These are phyloP conservation scores for Ascosphaera apis DNA, from an alignment of 2,329 filamentous ascomycete species.

Conservation along the genomic window DNA sequence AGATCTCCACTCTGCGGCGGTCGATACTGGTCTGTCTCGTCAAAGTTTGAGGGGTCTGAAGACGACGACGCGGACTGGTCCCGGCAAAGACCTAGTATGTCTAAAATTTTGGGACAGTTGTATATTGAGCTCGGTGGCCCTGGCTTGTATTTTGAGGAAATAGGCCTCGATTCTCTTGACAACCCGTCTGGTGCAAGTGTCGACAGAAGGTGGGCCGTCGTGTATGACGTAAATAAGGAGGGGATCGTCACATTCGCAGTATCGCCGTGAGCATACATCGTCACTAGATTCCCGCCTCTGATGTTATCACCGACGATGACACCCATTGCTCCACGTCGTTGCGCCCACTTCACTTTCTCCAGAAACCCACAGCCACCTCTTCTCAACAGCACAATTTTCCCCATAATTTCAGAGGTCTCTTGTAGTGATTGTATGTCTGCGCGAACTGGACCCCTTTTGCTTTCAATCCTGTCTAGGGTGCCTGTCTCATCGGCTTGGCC, in stretches of 20 bases:
- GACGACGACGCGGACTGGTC: too few species aligned
- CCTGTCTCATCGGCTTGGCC: too few species aligned
- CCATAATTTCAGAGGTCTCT: conserved; percentile 75
- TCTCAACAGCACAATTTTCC: conserved; percentile 78
- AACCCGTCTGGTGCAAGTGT: conserved; percentile 39
- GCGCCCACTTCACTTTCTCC: conserved; percentile 94
- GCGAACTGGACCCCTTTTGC: conserved; percentile 27
- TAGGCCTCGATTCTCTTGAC: too few species aligned
- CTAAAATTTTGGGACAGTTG: too few species aligned
- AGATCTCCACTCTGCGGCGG: too few species aligned
- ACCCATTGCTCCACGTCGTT: conserved; percentile 67
- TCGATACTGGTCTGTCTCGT: too few species aligned
- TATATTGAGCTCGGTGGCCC: too few species aligned
- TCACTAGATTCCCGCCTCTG: conserved; percentile 68
- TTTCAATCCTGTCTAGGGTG: too few species aligned
- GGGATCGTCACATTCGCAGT: conserved; percentile 90
- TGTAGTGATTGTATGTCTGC: conserved; percentile 83
- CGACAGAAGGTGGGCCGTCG: conserved; percentile 77
- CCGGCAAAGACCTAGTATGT: too few species aligned
- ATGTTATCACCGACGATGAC: conserved; percentile 88
- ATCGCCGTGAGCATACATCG: conserved; percentile 96
- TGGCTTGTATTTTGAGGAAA: too few species aligned
- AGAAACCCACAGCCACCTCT: conserved; percentile 88
- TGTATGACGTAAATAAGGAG: conserved; percentile 82
- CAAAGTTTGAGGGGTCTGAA: too few species aligned